These are phyloP conservation scores for Ilex paraguariensis DNA, from an alignment of 305 asterid genomes.

Conservation along the genomic window DNA sequence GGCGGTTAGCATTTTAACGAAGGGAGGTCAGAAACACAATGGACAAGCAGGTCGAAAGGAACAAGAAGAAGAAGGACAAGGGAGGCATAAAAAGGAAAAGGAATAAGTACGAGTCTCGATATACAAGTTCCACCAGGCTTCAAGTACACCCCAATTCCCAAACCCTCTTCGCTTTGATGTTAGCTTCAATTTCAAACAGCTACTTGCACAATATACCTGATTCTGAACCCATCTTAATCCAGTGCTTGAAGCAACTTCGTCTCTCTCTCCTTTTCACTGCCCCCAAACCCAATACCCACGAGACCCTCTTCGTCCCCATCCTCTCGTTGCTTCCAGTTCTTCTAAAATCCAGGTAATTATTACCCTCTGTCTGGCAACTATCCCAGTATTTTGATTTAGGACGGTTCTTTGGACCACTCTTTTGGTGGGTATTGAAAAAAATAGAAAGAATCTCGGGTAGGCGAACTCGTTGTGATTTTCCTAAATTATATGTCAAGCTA, in stretches of 20 bases:
- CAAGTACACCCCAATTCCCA: conserved; percentile 14
- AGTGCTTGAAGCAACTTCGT: conserved; percentile 37
- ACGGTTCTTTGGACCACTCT: no score
- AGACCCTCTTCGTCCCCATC: conserved; percentile 30
- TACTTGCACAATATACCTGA: conserved; percentile 14
- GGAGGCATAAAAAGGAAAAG: conserved; percentile 1
- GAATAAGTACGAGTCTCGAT: conserved; percentile 1
- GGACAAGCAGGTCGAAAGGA: neutral
- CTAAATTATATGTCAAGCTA: no score
- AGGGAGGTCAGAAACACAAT: no score
- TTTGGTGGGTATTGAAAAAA: no score
- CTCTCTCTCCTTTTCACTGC: conserved; percentile 16
- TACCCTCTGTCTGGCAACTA: no score
- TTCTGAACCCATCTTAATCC: conserved; percentile 17
- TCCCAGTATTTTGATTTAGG: no score
- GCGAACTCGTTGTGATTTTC: no score
- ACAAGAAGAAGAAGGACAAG: conserved; percentile 23
- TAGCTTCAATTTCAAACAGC: conserved; percentile 37
- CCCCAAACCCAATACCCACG: conserved; percentile 11
- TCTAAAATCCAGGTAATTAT: conserved; percentile 44
- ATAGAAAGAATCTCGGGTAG: no score
- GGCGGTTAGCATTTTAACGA: no score
- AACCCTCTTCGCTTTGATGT: conserved; percentile 37
- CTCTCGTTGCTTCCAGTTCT: conserved; percentile 67
- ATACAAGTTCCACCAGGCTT: no score